phyloP scores from a whole-genome alignment of 768 basidiomycete species.

The Leccinum subtestaceum region DNA sequence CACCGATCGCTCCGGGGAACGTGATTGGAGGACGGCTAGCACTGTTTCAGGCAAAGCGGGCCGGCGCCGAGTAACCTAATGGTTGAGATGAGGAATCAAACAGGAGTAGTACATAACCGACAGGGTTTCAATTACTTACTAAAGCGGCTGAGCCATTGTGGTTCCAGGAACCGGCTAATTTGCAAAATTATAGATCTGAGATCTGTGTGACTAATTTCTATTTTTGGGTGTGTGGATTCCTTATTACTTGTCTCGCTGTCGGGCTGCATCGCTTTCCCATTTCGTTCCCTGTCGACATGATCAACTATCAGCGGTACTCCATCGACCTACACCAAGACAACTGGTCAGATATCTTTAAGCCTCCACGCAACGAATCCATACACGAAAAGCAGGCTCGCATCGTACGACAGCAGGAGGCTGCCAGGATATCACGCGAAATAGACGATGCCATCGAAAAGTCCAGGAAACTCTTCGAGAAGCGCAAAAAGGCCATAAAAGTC shows the following conservation, averaged over 20 bases:
- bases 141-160: neutral
- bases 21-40: neutral
- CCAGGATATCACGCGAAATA: conserved; percentile 25
- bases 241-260: neutral
- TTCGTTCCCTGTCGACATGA: neutral
- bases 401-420: conserved; percentile 22
- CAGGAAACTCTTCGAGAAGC: conserved; percentile 17
- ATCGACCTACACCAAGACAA: conserved; percentile 8
- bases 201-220: neutral
- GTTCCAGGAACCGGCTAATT: neutral
- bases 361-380: conserved; percentile 10
- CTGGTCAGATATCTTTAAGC: conserved; percentile 26
- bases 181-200: neutral
- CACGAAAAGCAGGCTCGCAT: conserved; percentile 11
- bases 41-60: neutral
- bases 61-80: neutral
- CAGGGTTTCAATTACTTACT: too few relatives aligned
- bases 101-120: too few relatives aligned
- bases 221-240: neutral
- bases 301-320: neutral
- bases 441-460: conserved; percentile 30
- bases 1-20: neutral
- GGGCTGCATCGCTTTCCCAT: neutral
- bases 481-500: conserved; percentile 30
- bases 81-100: neutral